These are phyloP conservation scores for Colletotrichum gloeosporioides DNA, from an alignment of 2,329 filamentous ascomycete species.

Conservation along the genomic window DNA sequence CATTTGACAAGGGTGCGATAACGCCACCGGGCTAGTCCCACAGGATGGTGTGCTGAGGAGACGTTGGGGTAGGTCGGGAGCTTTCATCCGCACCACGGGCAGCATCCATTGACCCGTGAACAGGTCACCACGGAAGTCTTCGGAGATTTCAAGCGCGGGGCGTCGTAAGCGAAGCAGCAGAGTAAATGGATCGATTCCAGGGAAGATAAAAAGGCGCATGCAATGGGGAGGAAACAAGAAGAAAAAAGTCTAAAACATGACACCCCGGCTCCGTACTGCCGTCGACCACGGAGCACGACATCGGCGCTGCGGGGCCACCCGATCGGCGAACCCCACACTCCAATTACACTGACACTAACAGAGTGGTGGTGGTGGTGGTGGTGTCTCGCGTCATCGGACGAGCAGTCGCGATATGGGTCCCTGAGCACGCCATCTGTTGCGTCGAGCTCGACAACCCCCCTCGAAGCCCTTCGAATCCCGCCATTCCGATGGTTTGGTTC, in stretches of 20 bases:
- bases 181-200: neutral
- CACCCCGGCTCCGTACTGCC: neutral
- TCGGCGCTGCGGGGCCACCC: neutral
- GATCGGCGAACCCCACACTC: slow-evolving; percentile 1
- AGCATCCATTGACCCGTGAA: neutral
- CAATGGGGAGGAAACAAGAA: neutral
- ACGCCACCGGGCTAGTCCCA: neutral
- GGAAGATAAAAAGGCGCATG: neutral
- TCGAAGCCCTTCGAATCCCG: neutral
- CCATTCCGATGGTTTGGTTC: neutral
- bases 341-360: neutral
- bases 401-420: slow-evolving; percentile 19
- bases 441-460: slow-evolving; percentile 15
- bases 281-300: slow-evolving; percentile 6
- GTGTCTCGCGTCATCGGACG: slow-evolving; percentile 22
- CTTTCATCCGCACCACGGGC: neutral
- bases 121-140: neutral
- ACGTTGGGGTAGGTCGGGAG: neutral
- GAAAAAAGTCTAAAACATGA: neutral
- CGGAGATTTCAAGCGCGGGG: neutral
- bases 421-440: slow-evolving; percentile 21
- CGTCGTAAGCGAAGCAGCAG: neutral
- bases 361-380: neutral
- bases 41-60: neutral
- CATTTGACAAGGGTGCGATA: neutral